Base-by-base conservation (phyloP, 1,139 yeast genomes). In the Zygoascus hellenicus region DNA sequence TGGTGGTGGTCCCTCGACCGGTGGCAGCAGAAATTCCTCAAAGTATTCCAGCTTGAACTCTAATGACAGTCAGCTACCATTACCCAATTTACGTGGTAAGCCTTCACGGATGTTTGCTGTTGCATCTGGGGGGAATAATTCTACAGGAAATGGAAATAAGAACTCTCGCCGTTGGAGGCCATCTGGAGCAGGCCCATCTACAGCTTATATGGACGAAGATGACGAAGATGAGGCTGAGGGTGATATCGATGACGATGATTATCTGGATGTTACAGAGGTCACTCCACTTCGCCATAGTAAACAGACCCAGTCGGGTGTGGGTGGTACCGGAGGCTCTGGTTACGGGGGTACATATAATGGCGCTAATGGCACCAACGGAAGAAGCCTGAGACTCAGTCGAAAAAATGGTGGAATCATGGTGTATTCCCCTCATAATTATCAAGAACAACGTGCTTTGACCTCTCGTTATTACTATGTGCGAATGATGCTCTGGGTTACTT, bases 401-500 rank as follows among this genome's bases (percentile, higher is more conserved):
- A 58, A 57, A 42, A 54, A 49, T 28, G 60, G 59, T 28, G 51
- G 52, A 14, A 43, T 54, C 14, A 56, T 48, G 33, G 51, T 55
- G 26, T 61, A 61, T 41, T 60, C 67, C 7, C 68, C 67, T 2
- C 68, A 64, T 49, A 64, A 64, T 46, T 64, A 64, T 50, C 60
- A 59, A 32, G 55, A 57, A 26, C 50, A 53, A n/a, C 53, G 54
- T 9, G 51, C 54, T 3, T 48, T 49, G 17, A 37, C 49, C 36
- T 47, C 52, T 39, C 53, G 56, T 35, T 54, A 56, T 40, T 58
- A 54, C 42, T 59, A 56, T 16, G 49, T 63, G 22, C 58, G 67
- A 11, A 48, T 61, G 19, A 50, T 59, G 40, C 53, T 67, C 11
- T 65, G 66, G 64, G 45, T 57, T 30, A 50, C 57, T 17, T 47